Evolutionary conservation across 805 yeast species (phyloP).

Genomic region (Blastobotrys americana): DNA sequence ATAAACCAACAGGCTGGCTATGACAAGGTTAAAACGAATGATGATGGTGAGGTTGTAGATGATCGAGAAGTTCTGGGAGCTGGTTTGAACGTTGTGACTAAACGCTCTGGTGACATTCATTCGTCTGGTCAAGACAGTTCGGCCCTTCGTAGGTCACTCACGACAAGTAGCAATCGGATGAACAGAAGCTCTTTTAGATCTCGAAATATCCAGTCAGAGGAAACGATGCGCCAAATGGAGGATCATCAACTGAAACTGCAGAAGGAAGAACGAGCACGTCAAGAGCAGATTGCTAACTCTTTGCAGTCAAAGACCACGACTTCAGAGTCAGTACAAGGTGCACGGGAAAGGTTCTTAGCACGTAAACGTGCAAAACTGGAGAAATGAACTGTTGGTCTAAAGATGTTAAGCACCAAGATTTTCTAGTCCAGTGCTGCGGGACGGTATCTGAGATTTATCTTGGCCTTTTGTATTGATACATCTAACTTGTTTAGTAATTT

Average conservation of each 20-base stretch:
- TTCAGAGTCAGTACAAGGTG: slow-evolving; percentile 14
- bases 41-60: slow-evolving; percentile 25
- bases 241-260: slow-evolving; percentile 8
- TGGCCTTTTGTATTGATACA: no score
- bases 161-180: background rate
- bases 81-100: slow-evolving; percentile 21
- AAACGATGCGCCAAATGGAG: slow-evolving; percentile 8
- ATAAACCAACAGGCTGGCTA: slow-evolving; percentile 19
- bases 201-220: slow-evolving; percentile 6
- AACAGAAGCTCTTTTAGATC: background rate
- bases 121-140: background rate
- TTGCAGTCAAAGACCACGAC: slow-evolving; percentile 15
- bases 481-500: no score
- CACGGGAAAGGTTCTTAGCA: slow-evolving; percentile 25
- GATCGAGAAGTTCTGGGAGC: slow-evolving; percentile 22
- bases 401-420: no score
- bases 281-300: slow-evolving; percentile 5
- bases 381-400: no score
- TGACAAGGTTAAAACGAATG: slow-evolving; percentile 20
- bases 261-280: slow-evolving; percentile 8
- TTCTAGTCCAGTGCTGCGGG: no score
- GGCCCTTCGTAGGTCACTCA: background rate
- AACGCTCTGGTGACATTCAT: background rate
- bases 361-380: slow-evolving; percentile 14
- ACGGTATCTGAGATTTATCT: no score